Evolutionary conservation across 352 stramenopile species (phyloP), one percentile per base, ranked within the genome.

Genomic region (Phytopythium boreale): DNA sequence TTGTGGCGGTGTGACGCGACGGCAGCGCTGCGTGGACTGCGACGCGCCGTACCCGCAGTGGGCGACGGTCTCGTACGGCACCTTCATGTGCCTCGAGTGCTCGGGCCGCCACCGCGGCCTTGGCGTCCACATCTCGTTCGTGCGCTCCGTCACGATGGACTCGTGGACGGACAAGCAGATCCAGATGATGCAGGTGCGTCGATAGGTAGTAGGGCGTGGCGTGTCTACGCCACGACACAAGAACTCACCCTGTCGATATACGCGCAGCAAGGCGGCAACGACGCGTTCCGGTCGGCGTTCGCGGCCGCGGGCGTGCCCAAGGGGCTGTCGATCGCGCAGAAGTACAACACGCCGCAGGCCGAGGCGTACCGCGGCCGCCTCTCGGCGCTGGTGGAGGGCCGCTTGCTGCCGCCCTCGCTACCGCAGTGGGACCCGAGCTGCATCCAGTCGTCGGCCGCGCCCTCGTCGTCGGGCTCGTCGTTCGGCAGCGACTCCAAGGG

Each of bases 71-170:
- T 97, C 93, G 20, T 98, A 98, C 75, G 95, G 95, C 56, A 96
- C 96, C 24, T 98, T 98, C 67, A 97, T 98, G 75, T 98, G 93
- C 60, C 87, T 98, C 66, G 92, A 98, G 72, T 98, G 94, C 81
- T 97, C 90, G 22, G 93, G 89, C 4, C 82, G 91, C 51, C 94
- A 98, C 75, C 87, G 95, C 36, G 82, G 86, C 19, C 77, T 98
- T 53, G 95, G 94, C 47, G 89, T 98, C 11, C 93, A 98, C 74
- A 91, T 98, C 49, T 96, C 89, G 31, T 98, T 98, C 68, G 92
- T 98, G 57, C 74, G 84, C 43, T 93, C 84, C 15, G 84, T 93
- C 26, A 93, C 86, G 4, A 93, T 95, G 84, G 84, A 95, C 71
- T 93, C 84, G 61, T 95, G 86, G 86, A 95, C 86, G 19, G 86